Evolutionary conservation across 305 asterid species (phyloP).

Genomic region (Fraxinus greggii): DNA sequence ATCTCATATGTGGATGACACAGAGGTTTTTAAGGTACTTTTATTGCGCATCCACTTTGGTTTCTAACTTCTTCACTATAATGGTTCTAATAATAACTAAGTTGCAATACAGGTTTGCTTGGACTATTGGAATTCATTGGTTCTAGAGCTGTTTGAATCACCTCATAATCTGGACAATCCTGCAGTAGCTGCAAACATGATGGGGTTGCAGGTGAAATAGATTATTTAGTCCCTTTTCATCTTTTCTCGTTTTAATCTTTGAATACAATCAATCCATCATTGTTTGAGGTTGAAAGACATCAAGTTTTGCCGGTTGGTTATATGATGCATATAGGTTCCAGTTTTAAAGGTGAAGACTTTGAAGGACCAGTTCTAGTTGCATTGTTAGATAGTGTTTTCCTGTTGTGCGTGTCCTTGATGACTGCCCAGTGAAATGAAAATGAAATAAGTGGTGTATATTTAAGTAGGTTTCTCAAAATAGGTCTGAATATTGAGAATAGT

Average conservation of each 20-base stretch:
- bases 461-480: not conserved
- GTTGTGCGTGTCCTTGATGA: not conserved
- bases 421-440: not conserved
- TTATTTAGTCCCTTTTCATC: not conserved
- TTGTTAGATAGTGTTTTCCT: not conserved
- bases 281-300: not conserved
- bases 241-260: constrained; percentile 6
- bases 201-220: constrained; percentile 73
- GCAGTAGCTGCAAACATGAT: constrained; percentile 64
- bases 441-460: not conserved
- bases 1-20: constrained; percentile 97
- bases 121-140: constrained; percentile 96
- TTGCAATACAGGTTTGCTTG: constrained; percentile 82
- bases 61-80: not conserved
- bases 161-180: constrained; percentile 68
- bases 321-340: not conserved
- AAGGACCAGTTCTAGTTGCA: not conserved
- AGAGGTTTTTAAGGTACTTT: constrained; percentile 91
- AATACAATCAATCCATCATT: not conserved
- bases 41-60: not conserved
- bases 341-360: not conserved
- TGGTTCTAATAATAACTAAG: not conserved
- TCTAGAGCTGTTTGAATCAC: constrained; percentile 86
- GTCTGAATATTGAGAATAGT: not conserved
- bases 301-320: not conserved